Percentiles rank a stretch among this genome's conserved stretches.
phyloP scores from a whole-genome alignment of 495 filamentous ascomycete species.

The Neurospora pannonica region DNA sequence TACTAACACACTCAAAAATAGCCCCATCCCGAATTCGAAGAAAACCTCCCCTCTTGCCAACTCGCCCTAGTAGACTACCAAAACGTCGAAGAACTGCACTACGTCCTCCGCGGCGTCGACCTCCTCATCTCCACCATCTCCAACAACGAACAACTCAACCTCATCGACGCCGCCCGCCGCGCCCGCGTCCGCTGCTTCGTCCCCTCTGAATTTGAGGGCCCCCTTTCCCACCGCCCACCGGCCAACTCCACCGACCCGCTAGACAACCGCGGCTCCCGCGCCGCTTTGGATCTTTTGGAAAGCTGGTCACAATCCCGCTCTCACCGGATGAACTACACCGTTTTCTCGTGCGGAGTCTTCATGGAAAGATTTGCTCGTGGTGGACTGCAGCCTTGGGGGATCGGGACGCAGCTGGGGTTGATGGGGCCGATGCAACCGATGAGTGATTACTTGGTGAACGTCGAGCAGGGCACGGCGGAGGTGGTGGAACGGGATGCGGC shows the following conservation, averaged over 20 bases:
- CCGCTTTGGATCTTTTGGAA: conserved; percentile 46
- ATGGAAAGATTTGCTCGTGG: conserved; percentile 67
- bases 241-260: conserved; percentile 42
- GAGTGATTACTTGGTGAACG: conserved; percentile 56
- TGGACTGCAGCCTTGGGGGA: conserved; percentile 37
- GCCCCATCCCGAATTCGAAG: conserved; percentile 29
- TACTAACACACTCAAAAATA: conserved; percentile 8
- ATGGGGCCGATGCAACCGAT: conserved; percentile 27
- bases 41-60: conserved; percentile 41
- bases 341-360: conserved; percentile 66
- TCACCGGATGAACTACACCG: conserved; percentile 49
- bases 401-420: conserved; percentile 40
- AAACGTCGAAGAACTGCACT: conserved; percentile 44
- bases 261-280: conserved; percentile 30
- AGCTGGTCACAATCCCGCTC: conserved; percentile 34
- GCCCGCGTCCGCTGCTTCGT: conserved; percentile 59
- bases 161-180: conserved; percentile 61
- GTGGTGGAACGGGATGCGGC: conserved; percentile 43
- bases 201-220: conserved; percentile 68
- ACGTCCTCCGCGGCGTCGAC: conserved; percentile 59
- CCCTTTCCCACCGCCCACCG: conserved; percentile 28
- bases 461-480: conserved; percentile 45
- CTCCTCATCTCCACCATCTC: conserved; percentile 67
- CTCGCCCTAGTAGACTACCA: conserved; percentile 56
- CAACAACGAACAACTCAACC: conserved; percentile 52